These are phyloP conservation scores for Ceratocystis cubensis DNA, from an alignment of 2,329 filamentous ascomycete genomes.

Conservation along the genomic window DNA sequence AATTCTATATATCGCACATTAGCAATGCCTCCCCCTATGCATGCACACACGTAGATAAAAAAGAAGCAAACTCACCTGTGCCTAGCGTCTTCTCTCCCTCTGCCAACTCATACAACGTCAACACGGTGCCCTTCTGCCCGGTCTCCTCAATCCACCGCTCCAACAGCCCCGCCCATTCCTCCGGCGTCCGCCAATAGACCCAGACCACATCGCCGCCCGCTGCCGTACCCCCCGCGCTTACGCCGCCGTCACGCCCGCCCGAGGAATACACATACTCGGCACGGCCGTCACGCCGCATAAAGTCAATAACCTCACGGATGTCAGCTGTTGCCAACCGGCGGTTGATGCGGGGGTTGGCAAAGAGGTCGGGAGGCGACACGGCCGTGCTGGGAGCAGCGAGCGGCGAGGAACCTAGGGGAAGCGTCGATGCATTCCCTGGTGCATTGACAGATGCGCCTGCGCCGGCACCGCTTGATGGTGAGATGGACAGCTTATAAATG, in stretches of 20 bases:
- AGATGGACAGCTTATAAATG: conserved; percentile 61
- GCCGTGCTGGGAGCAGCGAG: too few relatives aligned
- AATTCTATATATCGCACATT: conserved; percentile 45
- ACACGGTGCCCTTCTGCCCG: conserved; percentile 73
- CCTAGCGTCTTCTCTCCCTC: conserved; percentile 70
- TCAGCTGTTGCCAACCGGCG: conserved; percentile 40
- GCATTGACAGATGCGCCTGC: conserved; percentile 25
- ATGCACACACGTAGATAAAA: not conserved
- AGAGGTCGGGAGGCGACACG: conserved; percentile 33
- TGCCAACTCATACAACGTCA: conserved; percentile 84
- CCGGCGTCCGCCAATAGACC: conserved; percentile 74
- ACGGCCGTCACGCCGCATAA: conserved; percentile 46
- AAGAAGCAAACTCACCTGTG: conserved; percentile 40
- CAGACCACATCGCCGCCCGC: conserved; percentile 47
- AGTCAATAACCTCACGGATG: conserved; percentile 45
- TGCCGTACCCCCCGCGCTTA: conserved; percentile 25
- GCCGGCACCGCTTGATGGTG: conserved; percentile 41
- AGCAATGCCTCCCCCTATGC: not conserved
- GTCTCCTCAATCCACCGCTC: conserved; percentile 77
- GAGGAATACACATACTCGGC: conserved; percentile 49
- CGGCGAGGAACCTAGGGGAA: not conserved
- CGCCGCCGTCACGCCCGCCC: conserved; percentile 24
- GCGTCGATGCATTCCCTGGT: conserved; percentile 25
- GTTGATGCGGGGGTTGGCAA: conserved; percentile 44
- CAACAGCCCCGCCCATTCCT: conserved; percentile 77